These are phyloP conservation scores for Amoebophrya sp. DNA, from an alignment of 169 alveolate species.

Conservation along the genomic window DNA sequence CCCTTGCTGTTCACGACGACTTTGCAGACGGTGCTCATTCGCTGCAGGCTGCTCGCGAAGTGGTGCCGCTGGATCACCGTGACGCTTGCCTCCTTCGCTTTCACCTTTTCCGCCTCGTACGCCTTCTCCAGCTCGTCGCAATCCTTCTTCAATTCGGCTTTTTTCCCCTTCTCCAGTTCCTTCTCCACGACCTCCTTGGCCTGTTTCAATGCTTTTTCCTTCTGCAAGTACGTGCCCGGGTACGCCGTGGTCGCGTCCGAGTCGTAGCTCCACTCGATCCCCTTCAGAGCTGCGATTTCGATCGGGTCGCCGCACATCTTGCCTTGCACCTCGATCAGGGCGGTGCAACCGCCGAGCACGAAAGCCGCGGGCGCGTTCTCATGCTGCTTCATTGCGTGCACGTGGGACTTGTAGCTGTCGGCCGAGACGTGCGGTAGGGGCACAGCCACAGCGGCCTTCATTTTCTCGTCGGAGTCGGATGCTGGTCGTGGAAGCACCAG, in stretches of 20 bases:
- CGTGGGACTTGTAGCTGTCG: neutral
- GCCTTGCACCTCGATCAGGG: conserved; percentile 28
- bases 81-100: neutral
- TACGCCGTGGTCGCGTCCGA: conserved; percentile 19
- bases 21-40: neutral
- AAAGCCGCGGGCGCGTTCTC: neutral
- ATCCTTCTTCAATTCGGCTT: conserved; percentile 21
- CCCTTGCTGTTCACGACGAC: neutral
- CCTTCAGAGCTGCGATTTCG: neutral
- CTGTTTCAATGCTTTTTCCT: neutral
- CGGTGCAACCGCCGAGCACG: neutral
- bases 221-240: conserved; percentile 18
- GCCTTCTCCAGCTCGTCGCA: neutral
- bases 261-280: conserved; percentile 24
- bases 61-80: neutral
- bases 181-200: conserved; percentile 18
- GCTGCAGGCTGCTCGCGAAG: conserved; percentile 22
- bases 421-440: too few relatives aligned
- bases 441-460: too few relatives aligned
- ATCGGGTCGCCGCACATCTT: conserved; percentile 31
- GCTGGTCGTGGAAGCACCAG: conserved; percentile 29
- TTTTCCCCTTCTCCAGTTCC: conserved; percentile 17
- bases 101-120: neutral
- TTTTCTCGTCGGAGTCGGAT: too few relatives aligned
- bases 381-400: neutral